Base-by-base conservation (phyloP, 371 early-diverging fungal species). In the Apophysomyces trapeziformis region DNA sequence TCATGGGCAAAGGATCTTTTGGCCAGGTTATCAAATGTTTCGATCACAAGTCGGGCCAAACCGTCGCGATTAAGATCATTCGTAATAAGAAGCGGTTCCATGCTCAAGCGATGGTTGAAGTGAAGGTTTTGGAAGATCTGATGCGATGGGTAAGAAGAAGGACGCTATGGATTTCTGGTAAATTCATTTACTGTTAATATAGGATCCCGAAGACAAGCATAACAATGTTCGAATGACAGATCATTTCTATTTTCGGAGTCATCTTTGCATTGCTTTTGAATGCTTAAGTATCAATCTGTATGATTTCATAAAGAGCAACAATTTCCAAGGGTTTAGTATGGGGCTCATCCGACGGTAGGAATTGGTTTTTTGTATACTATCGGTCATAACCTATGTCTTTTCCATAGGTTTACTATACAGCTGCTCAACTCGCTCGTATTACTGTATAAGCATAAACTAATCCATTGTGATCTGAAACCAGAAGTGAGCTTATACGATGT, bases 381-480 rank as follows among this genome's bases (percentile, higher is more conserved):
- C 32, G 32, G 14, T 44, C 37, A 43, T 89, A 73, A 13, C 14
- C 8, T 6, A 9, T 39, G 14, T 50, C 26, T 26, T 38, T 26
- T 50, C 8, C 36, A 47, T 59, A 83, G 90, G 18, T 91, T 98
- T 50, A 79, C 92, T n/a, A 76, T 76, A 7, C 99, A 99, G 74
- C 82, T 98, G 43, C 80, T 98, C 41, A 85, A 92, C 60, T 90
- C 93, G 18, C 76, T 99, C 54, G 69, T 81, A 16, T 69, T 95
- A 21, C 74, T 99, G 69, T 72, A 76, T 39, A 68, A 79, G 37
- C 80, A 91, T 58, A 85, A 88, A 46, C 90, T 99, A 58, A 92
- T 97, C n/a, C 99, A 99, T 72, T 95, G 98, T 66, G 99, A 99
- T 77, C 80, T 99, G 66, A 99, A 99, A 69, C 99, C 99, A 4